Percentiles rank a stretch among this genome's conserved stretches.
phyloP scores from a whole-genome alignment of 2,329 filamentous ascomycete species.

The Cladophialophora exuberans region DNA sequence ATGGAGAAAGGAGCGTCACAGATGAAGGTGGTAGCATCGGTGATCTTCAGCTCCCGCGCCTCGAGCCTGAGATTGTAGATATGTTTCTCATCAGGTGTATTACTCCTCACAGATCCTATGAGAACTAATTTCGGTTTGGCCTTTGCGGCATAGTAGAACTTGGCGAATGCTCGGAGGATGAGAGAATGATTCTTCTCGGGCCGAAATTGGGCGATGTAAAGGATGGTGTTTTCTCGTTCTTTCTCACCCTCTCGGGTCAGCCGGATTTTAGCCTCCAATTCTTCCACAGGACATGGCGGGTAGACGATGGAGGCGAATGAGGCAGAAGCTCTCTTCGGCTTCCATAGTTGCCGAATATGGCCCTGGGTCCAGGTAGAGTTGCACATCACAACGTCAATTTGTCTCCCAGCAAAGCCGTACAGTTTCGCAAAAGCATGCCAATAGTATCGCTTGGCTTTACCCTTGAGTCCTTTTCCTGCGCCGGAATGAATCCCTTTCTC shows the following conservation, averaged over 20 bases:
- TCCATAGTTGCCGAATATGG: constrained; percentile 81
- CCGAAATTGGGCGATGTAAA: constrained; percentile 97
- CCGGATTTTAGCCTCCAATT: constrained; percentile 74
- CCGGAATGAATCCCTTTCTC: constrained; percentile 80
- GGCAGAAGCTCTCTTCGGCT: constrained; percentile 45
- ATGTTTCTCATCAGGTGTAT: constrained; percentile 52
- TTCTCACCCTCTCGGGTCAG: constrained; percentile 65
- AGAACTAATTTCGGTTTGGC: constrained; percentile 71
- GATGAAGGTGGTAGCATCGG: constrained; percentile 82
- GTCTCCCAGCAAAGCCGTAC: constrained; percentile 80
- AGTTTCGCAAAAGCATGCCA: constrained; percentile 83
- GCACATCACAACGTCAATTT: constrained; percentile 93
- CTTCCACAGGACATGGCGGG: constrained; percentile 86
- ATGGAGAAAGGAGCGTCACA: constrained; percentile 88
- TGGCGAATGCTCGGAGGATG: constrained; percentile 80
- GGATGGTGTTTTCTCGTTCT: constrained; percentile 69
- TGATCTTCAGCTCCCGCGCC: constrained; percentile 82
- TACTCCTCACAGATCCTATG: constrained; percentile 86
- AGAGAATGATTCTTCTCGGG: constrained; percentile 95
- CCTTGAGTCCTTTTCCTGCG: constrained; percentile 71
- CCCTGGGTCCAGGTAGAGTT: constrained; percentile 93
- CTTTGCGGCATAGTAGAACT: constrained; percentile 64
- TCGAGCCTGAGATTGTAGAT: constrained; percentile 88
- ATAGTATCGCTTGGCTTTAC: constrained; percentile 75
- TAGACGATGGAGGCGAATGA: constrained; percentile 76